phyloP scores from a whole-genome alignment of 2,329 filamentous ascomycete genomes.

The Fusarium papillatum region DNA sequence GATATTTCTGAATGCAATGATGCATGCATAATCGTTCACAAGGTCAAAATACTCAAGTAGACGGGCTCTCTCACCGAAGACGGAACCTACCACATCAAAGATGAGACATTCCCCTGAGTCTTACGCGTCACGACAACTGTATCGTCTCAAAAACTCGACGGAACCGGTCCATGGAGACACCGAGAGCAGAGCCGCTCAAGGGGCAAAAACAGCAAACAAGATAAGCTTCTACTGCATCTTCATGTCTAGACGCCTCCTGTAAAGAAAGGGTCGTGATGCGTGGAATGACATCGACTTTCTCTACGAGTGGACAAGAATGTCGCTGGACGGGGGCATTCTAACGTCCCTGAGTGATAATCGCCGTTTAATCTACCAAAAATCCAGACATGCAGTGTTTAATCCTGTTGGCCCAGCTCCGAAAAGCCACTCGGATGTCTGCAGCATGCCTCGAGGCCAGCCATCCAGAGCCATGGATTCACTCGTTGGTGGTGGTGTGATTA shows the following conservation, averaged over 20 bases:
- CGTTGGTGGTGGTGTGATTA: background rate
- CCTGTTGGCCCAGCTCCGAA: background rate
- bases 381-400: background rate
- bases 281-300: background rate
- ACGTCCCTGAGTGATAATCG: background rate
- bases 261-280: background rate
- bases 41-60: background rate
- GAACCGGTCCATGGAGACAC: background rate
- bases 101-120: slow-evolving; percentile 1
- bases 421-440: background rate
- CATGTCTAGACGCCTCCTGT: no score
- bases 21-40: background rate
- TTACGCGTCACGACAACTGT: background rate
- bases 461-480: background rate
- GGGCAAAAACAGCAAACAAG: background rate
- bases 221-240: background rate
- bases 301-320: background rate
- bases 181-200: background rate
- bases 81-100: background rate
- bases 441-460: background rate
- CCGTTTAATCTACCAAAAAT: background rate
- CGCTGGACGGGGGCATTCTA: background rate
- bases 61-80: background rate
- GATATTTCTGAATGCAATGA: background rate
- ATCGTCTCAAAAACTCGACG: background rate